Percentiles rank a stretch among this genome's conserved stretches.
Evolutionary conservation across 805 yeast genomes (phyloP).

Genomic region (Wickerhamomyces ciferrii): DNA sequence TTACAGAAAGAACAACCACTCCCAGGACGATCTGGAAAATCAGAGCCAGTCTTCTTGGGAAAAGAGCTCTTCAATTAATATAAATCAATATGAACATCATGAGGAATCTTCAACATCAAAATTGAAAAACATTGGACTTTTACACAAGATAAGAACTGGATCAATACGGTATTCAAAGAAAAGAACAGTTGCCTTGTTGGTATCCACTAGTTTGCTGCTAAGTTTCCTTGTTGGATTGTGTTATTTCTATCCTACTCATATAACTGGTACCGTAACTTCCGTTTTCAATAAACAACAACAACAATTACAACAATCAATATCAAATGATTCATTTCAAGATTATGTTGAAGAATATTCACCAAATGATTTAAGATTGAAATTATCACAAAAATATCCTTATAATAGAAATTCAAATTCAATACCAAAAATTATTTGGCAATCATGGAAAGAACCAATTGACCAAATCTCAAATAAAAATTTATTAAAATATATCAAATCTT

Average conservation of each 20-base stretch:
- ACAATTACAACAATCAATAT: too few relatives aligned
- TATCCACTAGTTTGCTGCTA: neutral
- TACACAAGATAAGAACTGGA: neutral
- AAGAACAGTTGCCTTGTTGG: neutral
- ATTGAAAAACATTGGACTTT: neutral
- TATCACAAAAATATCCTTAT: conserved; percentile 11
- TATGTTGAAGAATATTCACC: conserved; percentile 8
- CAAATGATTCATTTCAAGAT: conserved; percentile 3
- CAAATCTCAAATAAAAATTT: conserved; percentile 24
- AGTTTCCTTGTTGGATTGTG: neutral
- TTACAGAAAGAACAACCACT: neutral
- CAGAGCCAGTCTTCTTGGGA: neutral
- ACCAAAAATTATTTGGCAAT: conserved; percentile 44
- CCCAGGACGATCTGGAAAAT: neutral
- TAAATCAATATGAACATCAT: neutral
- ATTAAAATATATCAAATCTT: conserved; percentile 9
- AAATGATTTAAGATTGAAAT: conserved; percentile 13
- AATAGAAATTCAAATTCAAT: conserved; percentile 16
- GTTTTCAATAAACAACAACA: neutral
- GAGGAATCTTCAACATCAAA: neutral
- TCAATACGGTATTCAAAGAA: neutral
- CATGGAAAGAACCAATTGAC: conserved; percentile 31
- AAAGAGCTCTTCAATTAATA: neutral
- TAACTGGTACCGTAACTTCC: neutral
- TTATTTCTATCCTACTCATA: neutral